Base-by-base conservation (phyloP, 192 early-diverging fungal genomes). In the Rhizoclosmatium sp. region DNA sequence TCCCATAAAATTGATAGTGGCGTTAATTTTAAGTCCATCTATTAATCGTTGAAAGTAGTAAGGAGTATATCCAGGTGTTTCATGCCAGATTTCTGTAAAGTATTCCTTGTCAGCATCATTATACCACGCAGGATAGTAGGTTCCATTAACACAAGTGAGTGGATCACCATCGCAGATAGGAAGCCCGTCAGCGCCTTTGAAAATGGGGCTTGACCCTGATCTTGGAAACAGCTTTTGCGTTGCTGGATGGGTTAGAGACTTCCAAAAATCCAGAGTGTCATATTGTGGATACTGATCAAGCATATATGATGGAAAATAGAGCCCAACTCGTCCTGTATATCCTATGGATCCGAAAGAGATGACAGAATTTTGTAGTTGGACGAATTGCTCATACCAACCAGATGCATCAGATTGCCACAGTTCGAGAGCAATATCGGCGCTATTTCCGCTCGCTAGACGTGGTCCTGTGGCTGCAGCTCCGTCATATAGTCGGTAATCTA, bases 201-300 rank as follows among this genome's bases (percentile, higher is more conserved):
- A 10, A 10, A 19, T 5, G 14, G 73, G 58, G 14, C 21, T 45
- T 41, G 59, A 62, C 12, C 73, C 59, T 2, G 51, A 23, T 4
- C 2, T 42, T 44, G 73, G 73, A 46, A 75, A 75, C 59, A 75
- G 62, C 41, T 39, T 21, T 39, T 16, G 42, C 46, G 69, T 60
- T 19, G 40, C 70, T 3, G 60, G 71, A 54, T 80, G 56, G 9
- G 40, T 3, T 3, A 80, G 69, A 58, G 62, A 73, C 31, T 60
- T 54, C 78, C 78, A 80, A 48, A 80, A 80, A 41, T 80, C 71
- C 44, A 75, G 16, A 7, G 51, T 71, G 16, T 45, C 71, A 59
- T 39, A 66, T 58, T 41, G 10, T 4, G 78, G 78, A 58, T 73
- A 73, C 21, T 80, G 19, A 19, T 64, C 45, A 7, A 80, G 21